These are phyloP conservation scores for Apostasia shenzhenica DNA, from an alignment of 106 monocot species.

Conservation along the genomic window DNA sequence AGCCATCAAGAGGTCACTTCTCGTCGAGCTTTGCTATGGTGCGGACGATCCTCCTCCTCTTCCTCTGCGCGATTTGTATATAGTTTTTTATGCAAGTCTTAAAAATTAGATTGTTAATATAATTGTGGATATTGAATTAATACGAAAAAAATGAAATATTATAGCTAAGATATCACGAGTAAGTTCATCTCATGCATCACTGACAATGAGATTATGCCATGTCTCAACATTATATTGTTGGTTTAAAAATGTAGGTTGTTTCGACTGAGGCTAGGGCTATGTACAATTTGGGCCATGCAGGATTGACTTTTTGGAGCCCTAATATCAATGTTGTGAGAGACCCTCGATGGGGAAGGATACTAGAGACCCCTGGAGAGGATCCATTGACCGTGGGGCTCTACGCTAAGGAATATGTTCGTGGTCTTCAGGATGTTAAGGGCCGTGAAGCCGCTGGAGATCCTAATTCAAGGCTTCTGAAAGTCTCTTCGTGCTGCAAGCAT, in stretches of 20 bases:
- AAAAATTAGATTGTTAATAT: too few relatives aligned
- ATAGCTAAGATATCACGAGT: too few relatives aligned
- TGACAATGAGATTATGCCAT: too few relatives aligned
- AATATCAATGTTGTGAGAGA: constrained; percentile 22
- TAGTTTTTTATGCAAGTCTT: too few relatives aligned
- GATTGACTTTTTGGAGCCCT: constrained; percentile 38
- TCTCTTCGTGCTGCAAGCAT: constrained; percentile 46
- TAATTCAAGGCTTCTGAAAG: constrained; percentile 22
- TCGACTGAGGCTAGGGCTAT: constrained; percentile 28
- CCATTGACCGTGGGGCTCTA: constrained; percentile 23
- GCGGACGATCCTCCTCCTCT: too few relatives aligned
- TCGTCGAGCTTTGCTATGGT: too few relatives aligned
- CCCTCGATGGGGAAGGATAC: constrained; percentile 36
- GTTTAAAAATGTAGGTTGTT: constrained; percentile 4
- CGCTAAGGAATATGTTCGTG: constrained; percentile 25
- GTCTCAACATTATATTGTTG: too few relatives aligned
- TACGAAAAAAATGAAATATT: too few relatives aligned
- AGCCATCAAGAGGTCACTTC: too few relatives aligned
- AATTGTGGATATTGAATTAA: too few relatives aligned
- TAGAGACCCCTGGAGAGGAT: constrained; percentile 48
- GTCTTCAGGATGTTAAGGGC: constrained; percentile 26
- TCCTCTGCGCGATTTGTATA: too few relatives aligned
- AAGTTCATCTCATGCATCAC: too few relatives aligned
- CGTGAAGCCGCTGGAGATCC: not conserved
- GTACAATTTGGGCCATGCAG: constrained; percentile 16